A percentile compares a stretch with the other conserved stretches of the same genome.
phyloP scores from a whole-genome alignment of 495 filamentous ascomycete genomes.

The Xylaria nigripes region DNA sequence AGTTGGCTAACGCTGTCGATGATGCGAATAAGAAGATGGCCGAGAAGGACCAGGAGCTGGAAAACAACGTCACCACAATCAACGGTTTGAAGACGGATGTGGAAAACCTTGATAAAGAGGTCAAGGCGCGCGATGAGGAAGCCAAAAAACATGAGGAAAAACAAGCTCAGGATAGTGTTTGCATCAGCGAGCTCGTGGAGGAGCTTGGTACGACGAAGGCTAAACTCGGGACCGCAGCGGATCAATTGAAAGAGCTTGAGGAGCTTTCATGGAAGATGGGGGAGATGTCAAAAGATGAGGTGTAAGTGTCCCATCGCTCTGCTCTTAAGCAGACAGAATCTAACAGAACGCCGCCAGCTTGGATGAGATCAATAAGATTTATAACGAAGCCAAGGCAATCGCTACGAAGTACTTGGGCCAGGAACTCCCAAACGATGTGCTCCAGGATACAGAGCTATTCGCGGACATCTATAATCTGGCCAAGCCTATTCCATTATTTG shows the following conservation, averaged over 20 bases:
- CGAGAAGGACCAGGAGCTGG: constrained; percentile 1
- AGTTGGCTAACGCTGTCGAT: not conserved
- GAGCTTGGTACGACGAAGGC: not conserved
- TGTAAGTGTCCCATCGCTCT: constrained; percentile 1
- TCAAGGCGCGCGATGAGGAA: not conserved
- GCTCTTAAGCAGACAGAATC: not conserved
- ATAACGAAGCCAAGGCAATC: not conserved
- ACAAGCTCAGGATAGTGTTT: not conserved
- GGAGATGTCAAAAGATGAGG: not conserved
- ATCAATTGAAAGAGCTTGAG: constrained; percentile 2
- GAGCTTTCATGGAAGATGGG: not conserved
- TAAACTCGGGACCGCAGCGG: not conserved
- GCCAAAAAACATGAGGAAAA: not conserved
- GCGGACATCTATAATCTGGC: not conserved
- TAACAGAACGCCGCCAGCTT: not conserved
- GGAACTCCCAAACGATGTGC: not conserved
- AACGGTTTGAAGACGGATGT: not conserved
- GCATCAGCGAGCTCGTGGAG: not conserved
- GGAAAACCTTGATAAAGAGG: not conserved
- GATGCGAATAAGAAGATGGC: not conserved
- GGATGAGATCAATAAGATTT: constrained; percentile 2
- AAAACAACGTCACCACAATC: not conserved
- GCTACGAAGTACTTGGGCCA: not conserved
- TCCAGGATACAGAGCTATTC: not conserved
- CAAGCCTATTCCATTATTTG: not conserved